Conservation (phyloP, 169 alveolate species). For the Sarcocystis neurona region DNA sequence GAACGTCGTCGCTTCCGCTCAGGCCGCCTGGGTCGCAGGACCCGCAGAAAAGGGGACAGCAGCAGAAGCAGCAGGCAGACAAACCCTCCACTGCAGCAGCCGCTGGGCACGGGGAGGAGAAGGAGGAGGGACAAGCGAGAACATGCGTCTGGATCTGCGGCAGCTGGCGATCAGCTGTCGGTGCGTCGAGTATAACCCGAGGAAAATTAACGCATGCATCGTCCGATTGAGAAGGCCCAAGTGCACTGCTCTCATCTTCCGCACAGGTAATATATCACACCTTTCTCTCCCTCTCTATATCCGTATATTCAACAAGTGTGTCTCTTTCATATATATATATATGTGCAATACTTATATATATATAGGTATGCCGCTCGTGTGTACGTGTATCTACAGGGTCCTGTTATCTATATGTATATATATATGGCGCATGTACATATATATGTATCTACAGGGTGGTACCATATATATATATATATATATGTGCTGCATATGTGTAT, state of each 20-base stretch:
- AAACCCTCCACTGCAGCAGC: too few relatives aligned
- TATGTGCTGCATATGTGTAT: neutral
- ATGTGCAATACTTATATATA: too few relatives aligned
- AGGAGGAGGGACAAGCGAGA: neutral
- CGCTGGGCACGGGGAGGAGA: neutral
- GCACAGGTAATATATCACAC: conserved; percentile 48
- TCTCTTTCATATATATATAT: neutral
- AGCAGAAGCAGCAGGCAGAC: too few relatives aligned
- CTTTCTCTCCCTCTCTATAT: conserved; percentile 77
- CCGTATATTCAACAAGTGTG: neutral
- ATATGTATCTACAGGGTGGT: neutral
- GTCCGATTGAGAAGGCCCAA: conserved; percentile 90
- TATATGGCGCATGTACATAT: neutral
- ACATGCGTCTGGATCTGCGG: conserved; percentile 76
- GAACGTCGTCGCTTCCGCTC: conserved; percentile 26
- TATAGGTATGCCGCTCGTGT: neutral
- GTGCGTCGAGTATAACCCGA: conserved; percentile 90
- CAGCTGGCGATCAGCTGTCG: conserved; percentile 82
- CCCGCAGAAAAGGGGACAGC: neutral
- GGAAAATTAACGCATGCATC: conserved; percentile 88
- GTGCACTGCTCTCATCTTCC: conserved; percentile 83
- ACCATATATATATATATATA: neutral
- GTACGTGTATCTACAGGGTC: neutral
- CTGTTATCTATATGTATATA: neutral
- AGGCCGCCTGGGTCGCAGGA: neutral